Base-by-base conservation (phyloP, 2,329 filamentous ascomycete genomes). In the Fragosphaeria purpurea region DNA sequence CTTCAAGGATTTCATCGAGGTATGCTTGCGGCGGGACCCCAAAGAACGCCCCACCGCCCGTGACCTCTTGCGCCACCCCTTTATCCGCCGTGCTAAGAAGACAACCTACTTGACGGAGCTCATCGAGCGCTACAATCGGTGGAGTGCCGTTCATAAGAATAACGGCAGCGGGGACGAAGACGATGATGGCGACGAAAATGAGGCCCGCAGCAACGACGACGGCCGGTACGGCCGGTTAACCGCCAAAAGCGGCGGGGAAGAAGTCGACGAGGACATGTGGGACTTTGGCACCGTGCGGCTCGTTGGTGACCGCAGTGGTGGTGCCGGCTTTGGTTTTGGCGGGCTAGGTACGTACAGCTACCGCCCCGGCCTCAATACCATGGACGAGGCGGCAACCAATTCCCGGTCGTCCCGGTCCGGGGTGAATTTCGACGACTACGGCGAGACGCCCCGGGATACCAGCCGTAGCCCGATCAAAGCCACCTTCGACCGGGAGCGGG, bases 31-130 rank as follows among this genome's bases (percentile, higher is more conserved):
- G 57, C 83, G 93, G 53, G 91, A 97, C 63, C 93, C 93, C 8
- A 84, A 83, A 64, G 89, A 96, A 61, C 76, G 93, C 53, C 91
- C 91, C 0, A 85, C 85, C 2, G 90, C 93, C 0, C 88, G 80
- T 61, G 90, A 97, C 44, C 70, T 98, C 49, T 72, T 97, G 43
- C 87, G 87, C 60, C 90, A 96, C 64, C 83, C 88, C 0, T 98
- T 96, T 66, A 84, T 98, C 53, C 82, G 86, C 57, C 83, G 83
- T 60, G 93, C 91, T 12, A 97, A 95, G 70, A 93, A 91, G 69
- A 95, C 90, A 0, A 93, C 85, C n/a, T 96, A 95, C 64, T 72
- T 98, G 41, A 97, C 93, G 1, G 93, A 98, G 67, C 73, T 98
- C 50, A 97, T 98, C 61, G 89, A 96, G 65, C 78, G 93, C 48